Evolutionary conservation across 2,329 filamentous ascomycete genomes (phyloP), one percentile per base, ranked within the genome.

Genomic region (Trichoderma oligosporum): DNA sequence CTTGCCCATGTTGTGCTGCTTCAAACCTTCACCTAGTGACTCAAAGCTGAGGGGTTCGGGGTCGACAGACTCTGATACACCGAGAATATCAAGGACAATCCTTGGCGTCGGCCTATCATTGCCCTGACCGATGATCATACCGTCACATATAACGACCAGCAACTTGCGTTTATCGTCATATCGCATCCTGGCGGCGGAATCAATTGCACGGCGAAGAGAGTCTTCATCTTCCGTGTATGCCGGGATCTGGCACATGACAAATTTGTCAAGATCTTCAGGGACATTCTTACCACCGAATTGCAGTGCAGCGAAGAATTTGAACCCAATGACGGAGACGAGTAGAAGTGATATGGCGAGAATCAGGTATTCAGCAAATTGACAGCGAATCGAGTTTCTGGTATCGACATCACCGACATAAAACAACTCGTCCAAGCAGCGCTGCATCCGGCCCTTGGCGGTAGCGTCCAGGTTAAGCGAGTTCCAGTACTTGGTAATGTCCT

Each of bases 1-100:
- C 75, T 99, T 99, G 73, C 89, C 94, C 93, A 97, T 97, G 74
- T 99, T 99, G 79, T 97, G 94, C 73, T 97, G 94, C 76, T 96
- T 96, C 75, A 88, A 84, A 70, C 94, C 94, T 74, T 97, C 93
- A 59, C 94, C 94, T 33, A 99, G 82, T 69, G 91, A 93, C 71
- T 99, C 93, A 66, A 99, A 99, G 79, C 91, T 97, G 58, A 99
- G 80, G 2, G 94, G 91, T 71, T 97, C 93, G 0, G 95, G 94
- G 68, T 99, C 93, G 14, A 97, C 89, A 2, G 87, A 89, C 65
- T 97, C 92, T 1, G 91, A 88, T 27, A 99, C 94, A 62, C 94
- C 94, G 5, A 99, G 81, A 78, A 99, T 99, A 67, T 99, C 94
- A 55, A 99, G 81, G 22, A 99, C 92, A 64, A 99, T 99, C 61